Evolutionary conservation across 1,139 yeast genomes (phyloP), one percentile per base, ranked within the genome.

Genomic region (Saccharomyces hybrid): DNA sequence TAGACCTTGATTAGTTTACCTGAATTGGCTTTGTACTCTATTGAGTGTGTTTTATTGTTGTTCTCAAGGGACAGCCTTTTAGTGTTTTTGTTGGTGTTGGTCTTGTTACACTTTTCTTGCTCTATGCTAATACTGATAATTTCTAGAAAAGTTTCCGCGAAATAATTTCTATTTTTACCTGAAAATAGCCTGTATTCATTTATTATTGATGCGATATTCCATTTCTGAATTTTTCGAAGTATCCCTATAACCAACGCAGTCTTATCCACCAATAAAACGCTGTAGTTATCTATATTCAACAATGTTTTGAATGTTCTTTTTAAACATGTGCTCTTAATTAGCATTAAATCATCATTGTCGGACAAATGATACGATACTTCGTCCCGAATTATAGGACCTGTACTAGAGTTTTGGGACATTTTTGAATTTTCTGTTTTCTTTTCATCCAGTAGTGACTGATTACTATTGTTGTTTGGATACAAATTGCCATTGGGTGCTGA

Each of bases 191-290:
- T 75, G 71, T 88, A 93, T 69, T 93, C 98, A 60, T 86, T 86
- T 31, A 90, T 80, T 9, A 91, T 83, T 26, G 95, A 83, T 41
- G 90, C 83, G 66, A 87, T 86, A 61, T 84, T 85, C 98, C 97
- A 91, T 70, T 86, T 86, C 70, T 88, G 95, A 41, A 90, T 76
- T 67, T 86, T 84, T 53, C 99, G 75, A 34, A 93, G 71, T 1
- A 90, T 76, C 0, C 97, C 97, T 5, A 89, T 80, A 31, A 91
- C 77, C 2, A 95, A 82, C 55, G 88, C 85, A 2, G 93, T 84
- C 53, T 87, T 81, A 66, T 93, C 98, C 31, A 93, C 83, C 14
- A 93, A 70, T 46, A 93, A 72, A 8, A 87, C 69, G 54, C 90
- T 90, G 66, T 86, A 84, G 62, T 84, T 82, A 16, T 80, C 70